phyloP scores from a whole-genome alignment of 306 rosid species.

The Phaseolus lunatus region DNA sequence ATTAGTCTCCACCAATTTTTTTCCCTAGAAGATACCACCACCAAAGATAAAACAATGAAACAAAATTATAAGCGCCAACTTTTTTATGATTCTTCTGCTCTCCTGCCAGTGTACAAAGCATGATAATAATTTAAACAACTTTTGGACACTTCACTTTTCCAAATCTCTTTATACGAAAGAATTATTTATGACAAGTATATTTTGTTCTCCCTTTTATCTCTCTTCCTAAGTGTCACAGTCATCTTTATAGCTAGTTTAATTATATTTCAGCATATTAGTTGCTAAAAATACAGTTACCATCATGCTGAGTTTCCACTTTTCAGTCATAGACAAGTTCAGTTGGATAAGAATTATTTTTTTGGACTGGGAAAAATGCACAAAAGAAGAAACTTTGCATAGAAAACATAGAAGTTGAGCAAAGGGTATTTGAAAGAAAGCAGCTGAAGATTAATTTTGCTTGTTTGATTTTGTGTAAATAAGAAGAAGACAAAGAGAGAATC shows the following conservation, averaged over 20 bases:
- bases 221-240: not conserved
- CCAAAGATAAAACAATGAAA: not conserved
- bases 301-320: not conserved
- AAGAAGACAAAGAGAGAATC: slow-evolving; percentile 20
- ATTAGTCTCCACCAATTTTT: not conserved
- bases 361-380: not conserved
- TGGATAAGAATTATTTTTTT: not conserved
- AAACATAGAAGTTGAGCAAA: slow-evolving; percentile 24
- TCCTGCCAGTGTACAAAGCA: slow-evolving; percentile 8
- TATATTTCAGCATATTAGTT: not conserved
- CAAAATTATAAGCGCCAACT: not conserved
- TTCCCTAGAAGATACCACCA: slow-evolving; percentile 12
- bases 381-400: not conserved
- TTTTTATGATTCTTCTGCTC: not conserved
- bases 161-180: too few species aligned
- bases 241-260: not conserved
- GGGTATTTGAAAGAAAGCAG: not conserved
- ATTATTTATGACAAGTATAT: too few species aligned
- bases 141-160: not conserved
- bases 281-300: slow-evolving; percentile 1
- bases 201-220: not conserved
- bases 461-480: not conserved
- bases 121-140: not conserved
- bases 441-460: not conserved
- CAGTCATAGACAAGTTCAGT: not conserved